Base-by-base conservation (phyloP, 176 grass and related monocot species). In the Oryza meridionalis region DNA sequence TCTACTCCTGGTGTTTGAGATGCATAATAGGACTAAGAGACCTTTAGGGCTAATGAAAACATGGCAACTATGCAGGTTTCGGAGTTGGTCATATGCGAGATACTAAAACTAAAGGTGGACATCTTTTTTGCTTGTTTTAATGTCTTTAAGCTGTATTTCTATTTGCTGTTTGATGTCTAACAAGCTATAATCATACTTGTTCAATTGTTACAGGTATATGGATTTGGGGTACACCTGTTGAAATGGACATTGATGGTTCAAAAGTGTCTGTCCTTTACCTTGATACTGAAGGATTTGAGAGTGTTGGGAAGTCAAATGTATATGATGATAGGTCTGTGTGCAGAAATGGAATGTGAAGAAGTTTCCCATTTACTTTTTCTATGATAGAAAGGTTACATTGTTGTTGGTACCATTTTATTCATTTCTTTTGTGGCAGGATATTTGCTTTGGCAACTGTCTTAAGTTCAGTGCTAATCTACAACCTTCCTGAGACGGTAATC, bases 11-110 rank as follows among this genome's bases (percentile, higher is more conserved):
- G 35, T 80, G 73, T 83, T 75, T 53, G 37, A 74, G 25, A 71
- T 80, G 15, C 67, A 50, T 64, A 38, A 12, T 31, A 7, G 72
- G 22, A 75, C 62, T 62, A 62, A 62, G 58, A 62, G 58, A 62
- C 13, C 58, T n/a, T 17, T 38, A 6, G 76, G 27, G 51, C 49
- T 73, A 65, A 51, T 46, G 9, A 10, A 27, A 31, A 35, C 58
- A 35, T 76, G 64, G 44, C 73, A 35, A 65, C 32, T 80, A 17
- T 87, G 75, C 88, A 99, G 96, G 93, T 89, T 99, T 99, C 84
- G 96, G 96, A 64, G 96, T 99, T 73, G 96, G 96, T 26, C 96
- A 99, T 90, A 99, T 99, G 96, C 91, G 96, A 79, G 96, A 99
- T 87, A 99, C 96, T 17, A 99, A 99, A 89, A 99, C 96, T 21